Base-by-base conservation (phyloP, 805 yeast species). In the Candida hispaniensis region DNA sequence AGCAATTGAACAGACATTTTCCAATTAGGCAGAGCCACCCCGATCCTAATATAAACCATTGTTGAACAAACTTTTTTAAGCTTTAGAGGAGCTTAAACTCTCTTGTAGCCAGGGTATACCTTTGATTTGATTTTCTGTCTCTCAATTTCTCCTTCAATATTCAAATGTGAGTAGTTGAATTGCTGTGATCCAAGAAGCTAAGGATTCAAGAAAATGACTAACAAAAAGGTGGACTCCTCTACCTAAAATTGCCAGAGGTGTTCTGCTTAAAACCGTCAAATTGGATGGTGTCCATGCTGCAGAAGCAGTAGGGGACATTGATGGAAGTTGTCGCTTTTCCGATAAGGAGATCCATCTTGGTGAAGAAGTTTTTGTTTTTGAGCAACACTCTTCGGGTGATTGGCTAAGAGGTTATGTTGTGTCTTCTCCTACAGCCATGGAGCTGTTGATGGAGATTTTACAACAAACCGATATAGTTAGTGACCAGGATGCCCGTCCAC, bases 401-500 rank as follows among this genome's bases (percentile, higher is more conserved):
- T 83, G 94, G 94, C 82, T 75, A 14, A 65, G 94, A 46, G 94
- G 85, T 8, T 82, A 83, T 53, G 64, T 71, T 4, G 59, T 78
- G 20, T 60, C 76, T 22, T 67, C 73, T 40, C 86, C 93, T 7
- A 22, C 35, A 11, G 45, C 50, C 22, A 49, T 41, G 27, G 29
- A 47, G 10, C 45, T 47, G 4, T 44, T 47, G 32, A 47, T 42
- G 36, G 48, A 44, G 35, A 44, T 44, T 40, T 39, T 54, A 52
- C 29, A 50, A 51, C 32, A 56, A 46, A 18, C 39, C 11, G 54
- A 48, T 47, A 51, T 57, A 44, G 51, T 58, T 25, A 42, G 45
- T 25, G 48, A 50, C 18, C 50, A 50, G 7, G 45, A 39, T 7
- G 36, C 44, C 33, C 44, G 43, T 35, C 46, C 49, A n/a, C 34